phyloP scores from a whole-genome alignment of 306 rosid species.

The Citrullus colocynthis region DNA sequence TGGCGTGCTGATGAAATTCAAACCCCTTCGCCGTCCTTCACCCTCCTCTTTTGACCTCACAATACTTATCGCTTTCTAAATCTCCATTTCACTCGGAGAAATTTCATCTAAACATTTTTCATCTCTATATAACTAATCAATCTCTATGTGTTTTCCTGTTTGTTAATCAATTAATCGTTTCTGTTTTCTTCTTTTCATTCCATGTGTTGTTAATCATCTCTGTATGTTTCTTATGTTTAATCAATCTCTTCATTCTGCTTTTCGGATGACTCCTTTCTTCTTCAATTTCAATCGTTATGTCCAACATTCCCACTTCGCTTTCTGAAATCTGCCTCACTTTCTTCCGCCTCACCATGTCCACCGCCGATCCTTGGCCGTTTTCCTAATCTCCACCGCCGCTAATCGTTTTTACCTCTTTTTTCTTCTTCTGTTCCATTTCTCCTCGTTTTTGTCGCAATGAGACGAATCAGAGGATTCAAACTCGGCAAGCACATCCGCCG shows the following conservation, averaged over 20 bases:
- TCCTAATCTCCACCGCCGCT: constrained; percentile 17
- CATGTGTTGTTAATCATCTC: background rate
- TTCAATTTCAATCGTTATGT: background rate
- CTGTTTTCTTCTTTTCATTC: too few species aligned
- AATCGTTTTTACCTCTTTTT: background rate
- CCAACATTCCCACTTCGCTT: constrained; percentile 49
- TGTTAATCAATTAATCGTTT: background rate
- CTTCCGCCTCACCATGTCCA: constrained; percentile 56
- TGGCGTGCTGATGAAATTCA: background rate
- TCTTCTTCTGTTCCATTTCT: background rate
- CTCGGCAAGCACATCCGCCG: constrained; percentile 41
- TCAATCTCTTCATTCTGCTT: background rate
- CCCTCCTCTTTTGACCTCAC: background rate
- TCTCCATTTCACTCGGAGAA: background rate
- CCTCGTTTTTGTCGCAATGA: constrained; percentile 17
- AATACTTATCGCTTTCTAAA: background rate
- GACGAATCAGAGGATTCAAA: constrained; percentile 43
- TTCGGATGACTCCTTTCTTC: background rate
- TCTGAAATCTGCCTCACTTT: constrained; percentile 47
- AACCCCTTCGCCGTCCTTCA: background rate
- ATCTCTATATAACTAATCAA: background rate
- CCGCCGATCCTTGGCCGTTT: constrained; percentile 65
- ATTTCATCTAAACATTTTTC: background rate
- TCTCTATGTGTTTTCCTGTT: background rate
- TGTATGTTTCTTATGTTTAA: background rate